Conservation (phyloP, 768 basidiomycete species). For the Chalciporus piperatus region DNA sequence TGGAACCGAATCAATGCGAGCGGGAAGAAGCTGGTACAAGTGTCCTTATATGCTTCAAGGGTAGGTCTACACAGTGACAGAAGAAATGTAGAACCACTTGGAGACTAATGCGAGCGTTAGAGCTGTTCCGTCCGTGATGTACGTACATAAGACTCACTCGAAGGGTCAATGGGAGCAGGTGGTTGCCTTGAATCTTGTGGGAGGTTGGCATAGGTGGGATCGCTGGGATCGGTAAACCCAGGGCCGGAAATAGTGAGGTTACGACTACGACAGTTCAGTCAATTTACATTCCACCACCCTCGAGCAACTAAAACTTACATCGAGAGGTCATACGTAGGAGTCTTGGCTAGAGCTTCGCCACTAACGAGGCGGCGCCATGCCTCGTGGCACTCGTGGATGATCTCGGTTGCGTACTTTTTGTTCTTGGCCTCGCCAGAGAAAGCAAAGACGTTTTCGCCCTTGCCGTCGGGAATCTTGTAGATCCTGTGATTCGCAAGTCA, state of each 20-base stretch:
- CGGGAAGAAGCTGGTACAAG: conserved; percentile 3
- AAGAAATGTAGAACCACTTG: conserved; percentile 95
- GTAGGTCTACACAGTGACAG: conserved; percentile 63
- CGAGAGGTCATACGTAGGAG: conserved; percentile 68
- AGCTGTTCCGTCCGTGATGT: neutral
- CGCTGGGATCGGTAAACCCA: conserved; percentile 60
- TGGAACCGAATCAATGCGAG: conserved; percentile 1
- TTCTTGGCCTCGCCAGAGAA: conserved; percentile 99
- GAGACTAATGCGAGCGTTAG: conserved; percentile 51
- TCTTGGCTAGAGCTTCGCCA: conserved; percentile 77
- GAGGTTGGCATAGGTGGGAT: conserved; percentile 60
- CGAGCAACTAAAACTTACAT: conserved; percentile 56
- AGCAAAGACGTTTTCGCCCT: conserved; percentile 97
- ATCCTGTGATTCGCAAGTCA: conserved; percentile 48
- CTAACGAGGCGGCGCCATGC: conserved; percentile 93
- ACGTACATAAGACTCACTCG: conserved; percentile 52
- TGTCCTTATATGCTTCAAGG: neutral
- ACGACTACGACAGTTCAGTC: conserved; percentile 45
- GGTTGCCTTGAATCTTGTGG: conserved; percentile 81
- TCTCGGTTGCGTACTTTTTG: conserved; percentile 99
- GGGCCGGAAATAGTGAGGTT: conserved; percentile 77
- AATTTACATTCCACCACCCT: neutral
- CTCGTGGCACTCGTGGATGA: conserved; percentile 98
- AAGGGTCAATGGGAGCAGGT: conserved; percentile 86
- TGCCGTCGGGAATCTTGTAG: conserved; percentile 95